Base-by-base conservation (phyloP, 192 early-diverging fungal genomes). In the Rhizophagus prolifer region DNA sequence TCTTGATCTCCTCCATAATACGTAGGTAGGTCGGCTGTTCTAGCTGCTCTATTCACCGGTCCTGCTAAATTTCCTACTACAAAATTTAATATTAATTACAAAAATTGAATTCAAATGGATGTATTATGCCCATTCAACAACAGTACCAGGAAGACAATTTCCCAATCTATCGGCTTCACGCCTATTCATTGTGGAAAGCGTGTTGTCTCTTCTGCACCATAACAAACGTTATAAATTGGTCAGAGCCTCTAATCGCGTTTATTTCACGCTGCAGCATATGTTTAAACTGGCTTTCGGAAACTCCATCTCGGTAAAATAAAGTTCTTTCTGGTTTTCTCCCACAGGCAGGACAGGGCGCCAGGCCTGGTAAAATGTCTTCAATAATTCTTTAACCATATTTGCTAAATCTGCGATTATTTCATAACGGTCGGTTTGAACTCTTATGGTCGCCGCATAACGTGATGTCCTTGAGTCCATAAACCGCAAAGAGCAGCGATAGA, bases 301-400 rank as follows among this genome's bases (percentile, higher is more conserved):
- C 91, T 41, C 95, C 95, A 78, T 97, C 94, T 72, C 96, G 93
- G 80, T 94, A 97, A 79, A 96, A 93, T 1, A 97, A 23, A 70
- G 96, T 93, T 28, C 91, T 86, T 58, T 81, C 71, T 0, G 95
- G 95, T 70, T 93, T 92, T 70, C 91, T 83, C 41, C 92, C 87
- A 79, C 82, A 84, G 66, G n/a, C n/a, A n/a, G n/a, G n/a, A n/a
- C n/a, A n/a, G n/a, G n/a, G n/a, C n/a, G n/a, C n/a, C n/a, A n/a
- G n/a, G 80, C 70, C 66, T 88, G 82, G 81, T 93, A 84, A 79
- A 86, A 95, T 14, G 82, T 89, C 50, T 90, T 88, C 72, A 94
- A 80, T 9, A 94, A 78, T 30, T 94, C 90, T 64, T 87, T 85
- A 13, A 89, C 84, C 81, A 94, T 88, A 8, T 81, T 85, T n/a